phyloP scores from a whole-genome alignment of 495 filamentous ascomycete species.

The Niebla homalea region DNA sequence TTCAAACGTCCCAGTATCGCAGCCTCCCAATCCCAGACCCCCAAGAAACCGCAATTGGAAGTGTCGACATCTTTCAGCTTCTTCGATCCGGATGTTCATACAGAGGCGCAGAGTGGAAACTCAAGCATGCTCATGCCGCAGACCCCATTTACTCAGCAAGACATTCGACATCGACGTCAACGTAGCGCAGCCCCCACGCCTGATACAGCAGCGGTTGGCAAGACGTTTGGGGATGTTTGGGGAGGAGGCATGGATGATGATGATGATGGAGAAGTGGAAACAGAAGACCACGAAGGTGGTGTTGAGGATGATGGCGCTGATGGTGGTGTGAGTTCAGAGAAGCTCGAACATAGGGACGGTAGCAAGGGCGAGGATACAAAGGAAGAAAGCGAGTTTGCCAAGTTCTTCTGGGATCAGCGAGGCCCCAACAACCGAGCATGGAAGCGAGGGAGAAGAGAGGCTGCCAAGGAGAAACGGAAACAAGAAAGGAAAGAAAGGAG shows the following conservation, averaged over 20 bases:
- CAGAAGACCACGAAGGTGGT: conserved; percentile 23
- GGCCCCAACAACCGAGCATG: conserved; percentile 83
- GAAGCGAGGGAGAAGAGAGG: conserved; percentile 73
- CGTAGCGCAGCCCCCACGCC: conserved; percentile 88
- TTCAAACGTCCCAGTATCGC: conserved; percentile 57
- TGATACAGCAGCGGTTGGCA: conserved; percentile 61
- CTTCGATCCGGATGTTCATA: conserved; percentile 40
- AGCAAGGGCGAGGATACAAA: conserved; percentile 16
- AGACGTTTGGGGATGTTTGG: conserved; percentile 15
- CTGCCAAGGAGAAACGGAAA: conserved; percentile 74
- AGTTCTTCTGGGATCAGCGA: conserved; percentile 86
- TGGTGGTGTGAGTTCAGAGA: background rate
- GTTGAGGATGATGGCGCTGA: conserved; percentile 24
- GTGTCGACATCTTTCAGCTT: conserved; percentile 46
- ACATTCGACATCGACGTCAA: conserved; percentile 56
- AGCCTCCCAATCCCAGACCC: conserved; percentile 20
- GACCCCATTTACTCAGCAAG: conserved; percentile 67
- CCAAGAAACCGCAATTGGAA: conserved; percentile 26
- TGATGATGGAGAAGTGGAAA: conserved; percentile 8
- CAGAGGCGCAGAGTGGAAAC: conserved; percentile 15
- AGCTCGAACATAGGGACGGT: background rate
- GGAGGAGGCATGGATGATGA: conserved; percentile 19
- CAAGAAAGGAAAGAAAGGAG: conserved; percentile 45
- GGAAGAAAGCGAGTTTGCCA: conserved; percentile 57
- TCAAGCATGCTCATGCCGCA: conserved; percentile 38